Percentiles rank a stretch among this genome's conserved stretches.
phyloP scores from a whole-genome alignment of 352 stramenopile genomes.

The Phytophthora fragariae region DNA sequence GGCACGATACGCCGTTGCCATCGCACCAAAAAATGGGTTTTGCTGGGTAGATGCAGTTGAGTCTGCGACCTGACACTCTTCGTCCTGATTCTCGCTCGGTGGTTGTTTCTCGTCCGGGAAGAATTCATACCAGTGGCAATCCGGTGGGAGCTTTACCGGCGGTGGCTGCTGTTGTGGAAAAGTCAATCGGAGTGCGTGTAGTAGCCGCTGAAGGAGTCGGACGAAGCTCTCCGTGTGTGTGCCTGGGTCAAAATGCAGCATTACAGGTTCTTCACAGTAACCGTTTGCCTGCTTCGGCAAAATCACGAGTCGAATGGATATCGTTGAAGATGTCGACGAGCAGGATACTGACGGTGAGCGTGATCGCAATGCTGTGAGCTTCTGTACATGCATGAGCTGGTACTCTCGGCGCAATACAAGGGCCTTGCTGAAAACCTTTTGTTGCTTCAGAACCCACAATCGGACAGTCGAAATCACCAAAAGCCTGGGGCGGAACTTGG shows the following conservation, averaged over 20 bases:
- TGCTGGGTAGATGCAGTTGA: neutral
- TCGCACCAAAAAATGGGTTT: conserved; percentile 37
- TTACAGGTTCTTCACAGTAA: conserved; percentile 14
- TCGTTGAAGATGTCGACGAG: conserved; percentile 22
- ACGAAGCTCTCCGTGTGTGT: conserved; percentile 63
- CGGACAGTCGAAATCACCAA: conserved; percentile 67
- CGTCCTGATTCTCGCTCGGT: conserved; percentile 20
- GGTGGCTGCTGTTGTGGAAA: conserved; percentile 52
- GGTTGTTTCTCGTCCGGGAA: conserved; percentile 28
- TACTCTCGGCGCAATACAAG: conserved; percentile 47
- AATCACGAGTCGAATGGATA: conserved; percentile 47
- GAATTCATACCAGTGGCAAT: conserved; percentile 67
- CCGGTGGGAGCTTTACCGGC: conserved; percentile 37
- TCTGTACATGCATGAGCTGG: conserved; percentile 56
- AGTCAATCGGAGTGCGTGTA: conserved; percentile 56
- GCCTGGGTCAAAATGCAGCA: conserved; percentile 66
- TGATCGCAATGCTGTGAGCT: conserved; percentile 44
- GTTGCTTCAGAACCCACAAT: conserved; percentile 57
- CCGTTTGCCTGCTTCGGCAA: conserved; percentile 12
- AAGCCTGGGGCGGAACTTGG: conserved; percentile 55
- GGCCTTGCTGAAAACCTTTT: conserved; percentile 49
- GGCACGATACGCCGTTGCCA: conserved; percentile 59
- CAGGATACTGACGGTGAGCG: conserved; percentile 3
- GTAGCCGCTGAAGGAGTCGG: conserved; percentile 57
- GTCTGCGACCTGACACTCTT: conserved; percentile 10